Evolutionary conservation across 371 early-diverging fungal genomes (phyloP).

Genomic region (Mucor ambiguus): DNA sequence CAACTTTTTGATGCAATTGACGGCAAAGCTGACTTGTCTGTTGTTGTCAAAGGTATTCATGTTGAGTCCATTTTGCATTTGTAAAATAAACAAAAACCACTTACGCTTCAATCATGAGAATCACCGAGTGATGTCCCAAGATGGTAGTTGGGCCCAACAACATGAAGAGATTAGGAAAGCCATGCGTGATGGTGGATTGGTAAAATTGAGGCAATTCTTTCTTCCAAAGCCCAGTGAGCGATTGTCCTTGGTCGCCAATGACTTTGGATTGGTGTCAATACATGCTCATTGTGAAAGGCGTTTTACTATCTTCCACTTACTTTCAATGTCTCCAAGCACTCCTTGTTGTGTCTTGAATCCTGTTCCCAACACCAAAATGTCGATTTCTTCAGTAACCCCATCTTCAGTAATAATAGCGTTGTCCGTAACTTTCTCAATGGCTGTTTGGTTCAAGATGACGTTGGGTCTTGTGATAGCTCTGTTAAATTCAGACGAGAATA

Average conservation of each 20-base stretch:
- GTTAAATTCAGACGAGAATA: constrained; percentile 51
- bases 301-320: not conserved
- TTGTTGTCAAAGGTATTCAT: not conserved
- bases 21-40: constrained; percentile 23
- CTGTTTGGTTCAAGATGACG: constrained; percentile 41
- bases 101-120: constrained; percentile 35
- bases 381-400: constrained; percentile 47
- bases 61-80: not conserved
- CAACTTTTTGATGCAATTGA: constrained; percentile 10
- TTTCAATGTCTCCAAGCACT: constrained; percentile 29
- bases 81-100: not conserved
- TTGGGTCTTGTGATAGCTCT: constrained; percentile 47
- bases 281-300: not conserved
- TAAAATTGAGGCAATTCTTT: constrained; percentile 26
- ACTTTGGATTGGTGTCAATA: constrained; percentile 6
- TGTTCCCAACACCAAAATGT: constrained; percentile 63
- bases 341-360: constrained; percentile 56
- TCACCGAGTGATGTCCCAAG: constrained; percentile 34
- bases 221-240: constrained; percentile 16
- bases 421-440: constrained; percentile 43
- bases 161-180: constrained; percentile 47
- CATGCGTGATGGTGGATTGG: constrained; percentile 24
- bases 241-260: constrained; percentile 18
- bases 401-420: constrained; percentile 39
- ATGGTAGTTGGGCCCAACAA: constrained; percentile 42